phyloP scores from a whole-genome alignment of 2,329 filamentous ascomycete species.

The Ophiostoma triangulosporum region DNA sequence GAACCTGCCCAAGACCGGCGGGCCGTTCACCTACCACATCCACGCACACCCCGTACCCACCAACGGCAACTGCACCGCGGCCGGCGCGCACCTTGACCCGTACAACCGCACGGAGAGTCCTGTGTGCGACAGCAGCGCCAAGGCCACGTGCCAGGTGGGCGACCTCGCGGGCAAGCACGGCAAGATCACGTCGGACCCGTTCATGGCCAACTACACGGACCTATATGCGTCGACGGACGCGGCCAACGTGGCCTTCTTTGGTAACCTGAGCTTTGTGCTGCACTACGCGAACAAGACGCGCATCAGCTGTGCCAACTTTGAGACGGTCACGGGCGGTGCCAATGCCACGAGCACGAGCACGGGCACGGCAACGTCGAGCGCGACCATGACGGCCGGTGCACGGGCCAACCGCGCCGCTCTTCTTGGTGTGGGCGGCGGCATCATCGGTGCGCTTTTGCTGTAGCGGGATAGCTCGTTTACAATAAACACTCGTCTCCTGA shows the following conservation, averaged over 20 bases:
- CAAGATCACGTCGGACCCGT: conserved; percentile 38
- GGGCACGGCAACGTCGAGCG: background rate
- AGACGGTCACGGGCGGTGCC: conserved; percentile 4
- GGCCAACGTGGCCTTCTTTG: conserved; percentile 44
- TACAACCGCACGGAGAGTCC: conserved; percentile 49
- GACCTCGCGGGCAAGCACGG: conserved; percentile 66
- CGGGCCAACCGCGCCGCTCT: background rate
- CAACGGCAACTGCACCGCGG: conserved; percentile 57
- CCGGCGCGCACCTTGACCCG: conserved; percentile 58
- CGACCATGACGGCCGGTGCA: background rate
- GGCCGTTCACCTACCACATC: conserved; percentile 48
- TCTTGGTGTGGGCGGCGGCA: conserved; percentile 1
- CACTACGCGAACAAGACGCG: conserved; percentile 52
- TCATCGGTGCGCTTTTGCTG: background rate
- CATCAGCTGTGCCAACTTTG: conserved; percentile 52
- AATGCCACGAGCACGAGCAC: conserved; percentile 10
- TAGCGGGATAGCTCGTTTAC: too few species aligned
- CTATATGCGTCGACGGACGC: conserved; percentile 40
- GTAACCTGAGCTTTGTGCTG: conserved; percentile 50
- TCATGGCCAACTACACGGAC: conserved; percentile 39
- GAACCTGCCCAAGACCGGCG: conserved; percentile 21
- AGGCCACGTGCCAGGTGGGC: conserved; percentile 59
- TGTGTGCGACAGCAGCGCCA: conserved; percentile 42
- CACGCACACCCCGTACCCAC: conserved; percentile 50
- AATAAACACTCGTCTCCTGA: too few species aligned